phyloP scores from a whole-genome alignment of 108 stramenopile species.

The Conticribra weissflogii region DNA sequence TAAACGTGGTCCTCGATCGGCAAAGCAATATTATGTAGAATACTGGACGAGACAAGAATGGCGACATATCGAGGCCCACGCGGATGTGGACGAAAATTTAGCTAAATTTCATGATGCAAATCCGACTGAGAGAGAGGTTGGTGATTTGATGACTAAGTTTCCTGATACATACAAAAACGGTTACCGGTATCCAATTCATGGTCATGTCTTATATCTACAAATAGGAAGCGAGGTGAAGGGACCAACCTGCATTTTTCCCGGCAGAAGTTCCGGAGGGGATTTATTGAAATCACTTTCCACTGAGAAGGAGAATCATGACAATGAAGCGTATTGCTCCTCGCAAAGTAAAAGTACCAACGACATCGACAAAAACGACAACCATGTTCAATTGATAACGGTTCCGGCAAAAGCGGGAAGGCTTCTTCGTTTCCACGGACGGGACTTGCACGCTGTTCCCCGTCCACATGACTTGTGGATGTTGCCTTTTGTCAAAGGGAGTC shows the following conservation, averaged over 20 bases:
- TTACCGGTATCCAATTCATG: constrained; percentile 62
- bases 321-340: too few species aligned
- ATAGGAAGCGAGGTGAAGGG: constrained; percentile 66
- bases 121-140: not conserved
- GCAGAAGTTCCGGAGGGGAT: constrained; percentile 60
- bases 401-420: constrained; percentile 72
- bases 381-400: constrained; percentile 54
- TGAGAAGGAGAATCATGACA: too few species aligned
- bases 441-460: constrained; percentile 79
- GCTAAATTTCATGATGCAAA: constrained; percentile 51
- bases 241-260: constrained; percentile 73
- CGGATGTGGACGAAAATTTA: constrained; percentile 75
- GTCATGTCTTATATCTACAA: constrained; percentile 78
- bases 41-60: constrained; percentile 81
- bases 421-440: constrained; percentile 69
- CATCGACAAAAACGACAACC: constrained; percentile 25
- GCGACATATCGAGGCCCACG: constrained; percentile 77
- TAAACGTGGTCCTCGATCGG: not conserved
- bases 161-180: constrained; percentile 33
- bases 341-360: too few species aligned
- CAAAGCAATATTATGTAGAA: constrained; percentile 57
- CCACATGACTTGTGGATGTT: constrained; percentile 75
- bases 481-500: constrained; percentile 60
- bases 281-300: constrained; percentile 39
- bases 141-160: constrained; percentile 31